Conservation (phyloP, 805 yeast genomes). For the Saccharomyces mikatae region DNA sequence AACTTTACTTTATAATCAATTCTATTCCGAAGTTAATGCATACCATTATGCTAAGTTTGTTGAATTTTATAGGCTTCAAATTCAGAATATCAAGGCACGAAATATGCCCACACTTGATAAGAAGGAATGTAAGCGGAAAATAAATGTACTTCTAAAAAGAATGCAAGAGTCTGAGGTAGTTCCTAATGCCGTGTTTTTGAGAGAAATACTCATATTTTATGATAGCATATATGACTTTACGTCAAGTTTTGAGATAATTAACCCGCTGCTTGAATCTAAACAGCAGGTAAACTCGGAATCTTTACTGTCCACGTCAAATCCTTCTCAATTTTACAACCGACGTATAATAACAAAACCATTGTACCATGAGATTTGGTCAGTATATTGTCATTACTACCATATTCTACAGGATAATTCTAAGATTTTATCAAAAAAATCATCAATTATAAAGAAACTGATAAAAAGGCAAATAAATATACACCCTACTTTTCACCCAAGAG, state of each 20-base stretch:
- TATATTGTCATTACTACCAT: constrained; percentile 16
- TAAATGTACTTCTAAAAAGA: constrained; percentile 25
- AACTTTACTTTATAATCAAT: constrained; percentile 4
- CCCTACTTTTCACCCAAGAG: constrained; percentile 10
- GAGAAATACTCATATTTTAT: constrained; percentile 33
- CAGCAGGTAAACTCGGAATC: constrained; percentile 8
- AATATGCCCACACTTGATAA: constrained; percentile 2
- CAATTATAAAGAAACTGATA: constrained; percentile 3
- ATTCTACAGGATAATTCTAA: constrained; percentile 8
- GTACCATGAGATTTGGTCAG: constrained; percentile 30
- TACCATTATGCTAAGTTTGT: constrained; percentile 37
- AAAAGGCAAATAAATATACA: constrained; percentile 5
- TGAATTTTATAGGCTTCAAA: constrained; percentile 25
- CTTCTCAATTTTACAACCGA: constrained; percentile 1
- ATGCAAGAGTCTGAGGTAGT: constrained; percentile 28
- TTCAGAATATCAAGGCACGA: background rate
- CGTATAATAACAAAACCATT: constrained; percentile 16
- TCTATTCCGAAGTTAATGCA: constrained; percentile 34
- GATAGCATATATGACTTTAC: constrained; percentile 23
- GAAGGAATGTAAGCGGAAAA: constrained; percentile 10
- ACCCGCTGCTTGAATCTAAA: constrained; percentile 19
- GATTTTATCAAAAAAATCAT: constrained; percentile 8
- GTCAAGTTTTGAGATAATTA: constrained; percentile 30
- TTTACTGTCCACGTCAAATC: constrained; percentile 1
- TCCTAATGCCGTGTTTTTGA: constrained; percentile 32